Evolutionary conservation across 106 monocot genomes (phyloP).

Genomic region (Alisma plantagoaquatica): DNA sequence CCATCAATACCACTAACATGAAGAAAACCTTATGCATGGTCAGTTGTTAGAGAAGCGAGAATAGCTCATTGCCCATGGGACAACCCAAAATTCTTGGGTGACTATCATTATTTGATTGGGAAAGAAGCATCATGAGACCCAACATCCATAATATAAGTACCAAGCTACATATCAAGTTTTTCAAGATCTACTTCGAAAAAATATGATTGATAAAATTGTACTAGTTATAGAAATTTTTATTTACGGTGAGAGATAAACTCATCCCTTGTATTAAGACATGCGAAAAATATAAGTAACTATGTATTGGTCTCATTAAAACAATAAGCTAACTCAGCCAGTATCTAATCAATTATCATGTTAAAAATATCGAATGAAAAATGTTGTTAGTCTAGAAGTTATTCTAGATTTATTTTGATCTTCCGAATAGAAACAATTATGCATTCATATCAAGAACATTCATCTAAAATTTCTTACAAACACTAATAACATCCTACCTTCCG

Average conservation of each 20-base stretch:
- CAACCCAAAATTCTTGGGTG: too few species aligned
- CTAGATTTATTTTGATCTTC: background rate
- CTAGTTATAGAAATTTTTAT: background rate
- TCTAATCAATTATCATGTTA: background rate
- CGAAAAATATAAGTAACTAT: too few species aligned
- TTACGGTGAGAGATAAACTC: too few species aligned
- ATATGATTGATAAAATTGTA: background rate
- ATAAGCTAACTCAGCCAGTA: background rate
- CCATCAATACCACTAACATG: too few species aligned
- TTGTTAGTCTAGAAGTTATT: background rate
- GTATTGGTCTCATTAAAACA: too few species aligned
- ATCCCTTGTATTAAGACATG: too few species aligned
- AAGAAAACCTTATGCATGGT: too few species aligned
- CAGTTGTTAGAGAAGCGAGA: too few species aligned
- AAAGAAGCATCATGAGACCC: background rate
- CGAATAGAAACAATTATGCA: background rate
- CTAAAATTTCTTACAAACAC: background rate
- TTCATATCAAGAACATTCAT: background rate
- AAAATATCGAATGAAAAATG: background rate
- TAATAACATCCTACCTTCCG: background rate
- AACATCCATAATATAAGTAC: background rate
- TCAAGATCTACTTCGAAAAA: background rate
- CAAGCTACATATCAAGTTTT: background rate
- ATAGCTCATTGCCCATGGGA: too few species aligned
- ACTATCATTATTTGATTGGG: too few species aligned